Evolutionary conservation across 192 early-diverging fungal genomes (phyloP), one percentile per base, ranked within the genome.

Genomic region (Coemansia sp.): DNA sequence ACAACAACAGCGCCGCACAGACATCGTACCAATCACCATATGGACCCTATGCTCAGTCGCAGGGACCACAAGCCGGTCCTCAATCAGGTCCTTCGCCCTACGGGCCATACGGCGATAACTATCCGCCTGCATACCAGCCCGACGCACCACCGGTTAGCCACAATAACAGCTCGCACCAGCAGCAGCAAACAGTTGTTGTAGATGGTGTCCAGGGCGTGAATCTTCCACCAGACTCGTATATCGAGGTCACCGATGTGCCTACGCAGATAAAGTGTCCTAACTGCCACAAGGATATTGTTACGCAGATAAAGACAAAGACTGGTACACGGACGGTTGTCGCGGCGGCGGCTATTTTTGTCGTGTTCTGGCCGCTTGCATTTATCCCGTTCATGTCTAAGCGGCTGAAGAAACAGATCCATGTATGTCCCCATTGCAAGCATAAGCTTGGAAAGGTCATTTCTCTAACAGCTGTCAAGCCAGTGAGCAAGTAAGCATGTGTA

Each of bases 291-390:
- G 58, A 59, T 0, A 64, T 77, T 14, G 50, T 77, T 10, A 72
- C 75, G 5, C 66, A 77, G 48, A 71, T 77, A 20, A 69, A 72
- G 38, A 69, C 70, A 10, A 60, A 61, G 22, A 36, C 70, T 0
- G 70, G 75, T 3, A 67, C 75, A 5, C 55, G 66, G 3, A 77
- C 75, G 1, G 66, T 77, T 34, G 75, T 77, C 5, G 75, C 70
- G 2, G 75, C 75, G 1, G 75, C 62, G 12, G 75, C 75, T 12
- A 72, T 77, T n/a, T 64, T 63, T 45, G 57, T 67, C 6, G 75
- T 69, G 28, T 77, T 72, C 40, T 77, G 75, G 75, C 75, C 75
- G 50, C 51, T 77, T 61, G 75, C 75, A 5, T 68, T 68, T 17
- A 58, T 77, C 30, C 75, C 75, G 31, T 77, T 77, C 34, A 36